Evolutionary conservation across 2,329 filamentous ascomycete genomes (phyloP).

Genomic region (Cyphellophora attinorum): DNA sequence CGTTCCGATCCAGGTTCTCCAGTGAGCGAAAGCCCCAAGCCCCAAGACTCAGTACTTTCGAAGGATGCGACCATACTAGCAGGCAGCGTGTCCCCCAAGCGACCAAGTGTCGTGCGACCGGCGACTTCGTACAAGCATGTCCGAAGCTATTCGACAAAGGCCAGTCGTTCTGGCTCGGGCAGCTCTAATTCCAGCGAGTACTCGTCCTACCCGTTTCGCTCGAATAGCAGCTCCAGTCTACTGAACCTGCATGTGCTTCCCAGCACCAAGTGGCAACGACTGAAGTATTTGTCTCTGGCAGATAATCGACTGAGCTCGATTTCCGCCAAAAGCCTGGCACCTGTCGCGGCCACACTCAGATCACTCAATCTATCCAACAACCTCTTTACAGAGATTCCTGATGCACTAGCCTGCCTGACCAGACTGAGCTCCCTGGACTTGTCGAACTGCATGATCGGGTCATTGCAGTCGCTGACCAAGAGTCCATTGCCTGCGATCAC

Average conservation of each 20-base stretch:
- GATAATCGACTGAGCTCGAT: slow-evolving; percentile 85
- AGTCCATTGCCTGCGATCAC: slow-evolving; percentile 89
- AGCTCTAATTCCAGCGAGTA: slow-evolving; percentile 75
- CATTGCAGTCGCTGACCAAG: slow-evolving; percentile 73
- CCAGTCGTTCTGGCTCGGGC: slow-evolving; percentile 72
- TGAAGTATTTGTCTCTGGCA: slow-evolving; percentile 81
- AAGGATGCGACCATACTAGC: slow-evolving; percentile 27
- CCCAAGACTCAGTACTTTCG: slow-evolving; percentile 9
- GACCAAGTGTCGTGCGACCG: slow-evolving; percentile 67
- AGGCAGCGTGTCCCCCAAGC: slow-evolving; percentile 71
- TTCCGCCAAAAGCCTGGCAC: slow-evolving; percentile 62
- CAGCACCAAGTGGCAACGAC: slow-evolving; percentile 84
- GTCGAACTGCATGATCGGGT: slow-evolving; percentile 96
- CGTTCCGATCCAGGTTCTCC: slow-evolving; percentile 61
- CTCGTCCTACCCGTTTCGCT: slow-evolving; percentile 39
- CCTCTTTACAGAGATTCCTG: slow-evolving; percentile 86
- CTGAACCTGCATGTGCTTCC: slow-evolving; percentile 63
- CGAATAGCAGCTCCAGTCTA: slow-evolving; percentile 69
- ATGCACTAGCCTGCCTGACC: slow-evolving; percentile 75
- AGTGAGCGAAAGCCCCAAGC: slow-evolving; percentile 27
- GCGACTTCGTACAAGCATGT: slow-evolving; percentile 54
- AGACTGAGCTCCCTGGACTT: slow-evolving; percentile 87
- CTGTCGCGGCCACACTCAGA: slow-evolving; percentile 77
- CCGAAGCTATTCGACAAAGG: slow-evolving; percentile 59
- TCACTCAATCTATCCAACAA: slow-evolving; percentile 91